These are phyloP conservation scores for Marvania coccoides DNA, from an alignment of 139 green algal species.

Conservation along the genomic window DNA sequence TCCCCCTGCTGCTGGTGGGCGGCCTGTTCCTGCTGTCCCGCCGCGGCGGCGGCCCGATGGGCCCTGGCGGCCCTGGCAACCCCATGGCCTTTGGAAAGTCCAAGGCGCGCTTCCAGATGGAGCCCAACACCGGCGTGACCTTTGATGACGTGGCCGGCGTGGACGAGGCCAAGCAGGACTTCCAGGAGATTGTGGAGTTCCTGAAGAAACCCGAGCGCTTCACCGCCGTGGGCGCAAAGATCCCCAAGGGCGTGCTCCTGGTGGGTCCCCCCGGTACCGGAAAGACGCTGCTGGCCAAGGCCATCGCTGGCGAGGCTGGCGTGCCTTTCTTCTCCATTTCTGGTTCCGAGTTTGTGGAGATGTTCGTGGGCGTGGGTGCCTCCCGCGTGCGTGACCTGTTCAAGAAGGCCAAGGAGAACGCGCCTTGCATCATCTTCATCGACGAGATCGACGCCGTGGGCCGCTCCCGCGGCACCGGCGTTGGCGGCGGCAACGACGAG, in stretches of 20 bases:
- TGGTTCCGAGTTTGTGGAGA: conserved; percentile 98
- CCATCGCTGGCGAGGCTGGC: conserved; percentile 93
- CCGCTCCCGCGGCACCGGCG: conserved; percentile 82
- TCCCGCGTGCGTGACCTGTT: conserved; percentile 95
- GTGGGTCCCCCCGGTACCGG: conserved; percentile 93
- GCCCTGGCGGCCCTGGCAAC: conserved; percentile 80
- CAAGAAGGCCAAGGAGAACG: conserved; percentile 99
- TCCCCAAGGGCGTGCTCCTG: conserved; percentile 97
- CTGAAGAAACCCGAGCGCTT: conserved; percentile 99
- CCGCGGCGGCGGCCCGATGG: conserved; percentile 57
- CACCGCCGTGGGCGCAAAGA: conserved; percentile 94
- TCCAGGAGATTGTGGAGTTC: conserved; percentile 99
- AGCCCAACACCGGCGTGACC: conserved; percentile 97
- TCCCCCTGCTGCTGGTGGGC: conserved; percentile 96
- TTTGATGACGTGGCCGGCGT: conserved; percentile 98
- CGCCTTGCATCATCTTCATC: conserved; percentile 98
- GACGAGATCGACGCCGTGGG: conserved; percentile 99
- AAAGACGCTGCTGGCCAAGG: conserved; percentile 98
- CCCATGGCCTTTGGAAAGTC: conserved; percentile 96
- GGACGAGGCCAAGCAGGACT: conserved; percentile 99
- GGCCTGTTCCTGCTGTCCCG: conserved; percentile 98
- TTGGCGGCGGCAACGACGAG: conserved; percentile 98
- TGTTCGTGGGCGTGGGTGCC: conserved; percentile 97
- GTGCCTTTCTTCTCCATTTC: conserved; percentile 98
- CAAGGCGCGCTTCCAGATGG: conserved; percentile 98